These are phyloP conservation scores for Vigna trinervia DNA, from an alignment of 306 rosid species.

Conservation along the genomic window DNA sequence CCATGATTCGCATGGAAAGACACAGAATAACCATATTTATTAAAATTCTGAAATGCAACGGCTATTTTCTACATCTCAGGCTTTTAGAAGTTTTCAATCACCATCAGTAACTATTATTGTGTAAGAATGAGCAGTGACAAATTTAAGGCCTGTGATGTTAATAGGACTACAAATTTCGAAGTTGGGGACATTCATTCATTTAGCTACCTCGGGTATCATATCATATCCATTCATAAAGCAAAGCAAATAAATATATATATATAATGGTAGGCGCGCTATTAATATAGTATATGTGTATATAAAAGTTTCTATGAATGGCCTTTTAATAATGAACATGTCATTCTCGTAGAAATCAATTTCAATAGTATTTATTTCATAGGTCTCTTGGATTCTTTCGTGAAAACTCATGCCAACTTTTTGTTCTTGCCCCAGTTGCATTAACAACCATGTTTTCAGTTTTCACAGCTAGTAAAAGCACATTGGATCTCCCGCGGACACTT, in stretches of 20 bases:
- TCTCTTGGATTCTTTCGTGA: slow-evolving; percentile 60
- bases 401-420: slow-evolving; percentile 58
- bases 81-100: slow-evolving; percentile 53
- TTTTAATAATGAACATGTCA: slow-evolving; percentile 54
- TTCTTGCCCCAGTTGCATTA: slow-evolving; percentile 40
- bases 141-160: slow-evolving; percentile 68
- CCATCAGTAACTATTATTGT: slow-evolving; percentile 63
- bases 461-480: slow-evolving; percentile 42
- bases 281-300: slow-evolving; percentile 36
- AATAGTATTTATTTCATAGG: slow-evolving; percentile 46
- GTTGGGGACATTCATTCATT: slow-evolving; percentile 54
- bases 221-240: slow-evolving; percentile 44
- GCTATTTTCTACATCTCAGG: slow-evolving; percentile 45
- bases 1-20: slow-evolving; percentile 54
- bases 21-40: slow-evolving; percentile 44
- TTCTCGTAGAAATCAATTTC: slow-evolving; percentile 66
- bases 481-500: slow-evolving; percentile 44
- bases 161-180: slow-evolving; percentile 53
- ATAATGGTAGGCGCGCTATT: slow-evolving; percentile 42
- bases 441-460: slow-evolving; percentile 37
- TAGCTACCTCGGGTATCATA: slow-evolving; percentile 39
- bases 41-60: slow-evolving; percentile 43
- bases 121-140: slow-evolving; percentile 57
- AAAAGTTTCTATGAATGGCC: slow-evolving; percentile 43
- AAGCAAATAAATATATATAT: not conserved